A percentile compares a stretch with the other conserved stretches of the same genome.
phyloP scores from a whole-genome alignment of 2,329 filamentous ascomycete genomes.

The Cryphonectria nitschkei region DNA sequence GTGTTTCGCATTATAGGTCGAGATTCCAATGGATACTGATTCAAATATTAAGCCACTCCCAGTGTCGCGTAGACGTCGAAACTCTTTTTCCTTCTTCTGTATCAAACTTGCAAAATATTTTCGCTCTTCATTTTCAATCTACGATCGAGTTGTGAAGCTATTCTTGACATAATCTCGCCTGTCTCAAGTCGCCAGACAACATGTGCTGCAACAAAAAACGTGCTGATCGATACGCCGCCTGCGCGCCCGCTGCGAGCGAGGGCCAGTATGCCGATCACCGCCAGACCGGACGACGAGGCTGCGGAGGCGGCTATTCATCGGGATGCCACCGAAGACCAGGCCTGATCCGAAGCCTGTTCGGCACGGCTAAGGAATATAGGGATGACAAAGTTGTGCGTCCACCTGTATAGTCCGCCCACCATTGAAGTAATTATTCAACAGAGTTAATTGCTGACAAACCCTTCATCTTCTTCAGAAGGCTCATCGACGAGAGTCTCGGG shows the following conservation, averaged over 20 bases:
- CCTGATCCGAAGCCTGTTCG: slow-evolving; percentile 15
- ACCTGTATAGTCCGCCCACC: not conserved
- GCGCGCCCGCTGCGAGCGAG: not conserved
- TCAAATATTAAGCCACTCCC: not conserved
- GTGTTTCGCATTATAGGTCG: not conserved
- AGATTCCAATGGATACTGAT: not conserved
- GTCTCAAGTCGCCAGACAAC: not conserved
- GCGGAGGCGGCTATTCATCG: not conserved
- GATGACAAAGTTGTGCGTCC: slow-evolving; percentile 10
- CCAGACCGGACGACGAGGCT: not conserved
- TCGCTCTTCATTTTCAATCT: not conserved
- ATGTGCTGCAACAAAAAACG: slow-evolving; percentile 22
- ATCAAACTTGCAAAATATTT: not conserved
- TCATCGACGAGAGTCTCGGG: not conserved
- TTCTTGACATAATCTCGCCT: not conserved
- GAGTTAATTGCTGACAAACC: not conserved
- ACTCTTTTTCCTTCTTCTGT: not conserved
- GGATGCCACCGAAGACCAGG: not conserved
- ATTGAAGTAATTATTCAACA: not conserved
- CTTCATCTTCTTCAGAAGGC: not conserved
- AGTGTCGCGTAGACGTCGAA: not conserved
- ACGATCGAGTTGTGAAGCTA: not conserved
- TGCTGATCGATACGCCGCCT: slow-evolving; percentile 6
- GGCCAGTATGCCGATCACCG: not conserved
- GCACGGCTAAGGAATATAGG: slow-evolving; percentile 4